Base-by-base conservation (phyloP, 139 green algal species). In the Chlamydomonas incerta region DNA sequence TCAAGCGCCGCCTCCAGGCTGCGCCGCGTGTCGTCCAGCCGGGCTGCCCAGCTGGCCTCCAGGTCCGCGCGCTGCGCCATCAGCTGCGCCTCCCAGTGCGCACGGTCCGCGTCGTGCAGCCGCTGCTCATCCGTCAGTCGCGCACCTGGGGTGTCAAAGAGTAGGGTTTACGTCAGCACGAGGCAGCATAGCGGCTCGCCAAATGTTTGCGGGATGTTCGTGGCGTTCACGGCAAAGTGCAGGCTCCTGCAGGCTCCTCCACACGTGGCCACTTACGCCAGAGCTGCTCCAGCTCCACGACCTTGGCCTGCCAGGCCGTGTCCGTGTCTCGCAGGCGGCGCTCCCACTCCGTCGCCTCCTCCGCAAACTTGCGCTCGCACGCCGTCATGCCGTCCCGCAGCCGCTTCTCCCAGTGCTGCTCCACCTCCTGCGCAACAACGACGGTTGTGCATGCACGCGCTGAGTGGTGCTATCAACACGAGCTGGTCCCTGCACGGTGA, bases 331-430 rank as follows among this genome's bases (percentile, higher is more conserved):
- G 29, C 65, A 92, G 77, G 41, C 85, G 88, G 37, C 76, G 71
- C 75, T 91, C 80, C 79, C 82, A 91, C 23, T 81, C 86, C 14
- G 58, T 46, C 41, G 80, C 81, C 67, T 88, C 83, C 55, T 93
- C 88, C 28, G 52, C 65, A 60, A 91, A 90, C 82, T 87, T 87
- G 37, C 80, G 82, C 47, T 89, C 86, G 73, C 85, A 86, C 66
- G 89, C 86, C n/a, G 66, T 58, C 82, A 88, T 88, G 52, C 88
- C 87, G 68, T 90, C 87, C 1, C 81, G 73, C 52, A 90, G 66
- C 35, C 87, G 83, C 71, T 87, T 89, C 81, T 93, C 87, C 87
- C 90, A 93, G 24, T 82, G 80, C 77, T 81, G 82, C 60, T 92
- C 83, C 47, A 82, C 80, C 65, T 92, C 82, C 80, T 85, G 41